Evolutionary conservation across 1,284 basidiomycete species (phyloP).

Genomic region (Salmacisia buchloeana): DNA sequence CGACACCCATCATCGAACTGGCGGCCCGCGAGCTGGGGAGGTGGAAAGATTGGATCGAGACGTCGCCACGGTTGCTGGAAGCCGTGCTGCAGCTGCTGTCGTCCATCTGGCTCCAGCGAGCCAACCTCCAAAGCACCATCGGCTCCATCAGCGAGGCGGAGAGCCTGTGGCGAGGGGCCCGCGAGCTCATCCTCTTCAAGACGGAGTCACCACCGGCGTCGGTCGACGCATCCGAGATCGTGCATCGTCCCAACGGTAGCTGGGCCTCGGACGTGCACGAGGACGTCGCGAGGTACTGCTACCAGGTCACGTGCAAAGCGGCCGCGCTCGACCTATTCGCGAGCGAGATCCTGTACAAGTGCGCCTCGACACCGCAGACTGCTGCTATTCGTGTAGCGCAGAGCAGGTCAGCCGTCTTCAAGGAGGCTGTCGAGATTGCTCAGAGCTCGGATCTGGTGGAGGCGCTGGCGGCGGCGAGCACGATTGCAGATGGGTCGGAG

Average conservation of each 20-base stretch:
- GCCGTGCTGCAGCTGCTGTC: slow-evolving; percentile 1
- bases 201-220: not conserved
- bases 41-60: not conserved
- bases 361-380: not conserved
- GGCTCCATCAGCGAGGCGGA: not conserved
- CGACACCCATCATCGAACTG: not conserved
- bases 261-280: not conserved
- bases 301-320: slow-evolving; percentile 1
- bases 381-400: not conserved
- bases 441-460: not conserved
- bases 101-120: not conserved
- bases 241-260: not conserved
- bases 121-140: not conserved
- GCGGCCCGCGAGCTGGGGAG: not conserved
- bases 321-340: slow-evolving; percentile 1
- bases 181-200: not conserved
- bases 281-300: not conserved
- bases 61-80: not conserved
- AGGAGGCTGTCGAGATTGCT: not conserved
- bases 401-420: not conserved
- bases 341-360: slow-evolving; percentile 4
- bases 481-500: not conserved
- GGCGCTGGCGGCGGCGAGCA: not conserved
- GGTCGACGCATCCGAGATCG: not conserved
- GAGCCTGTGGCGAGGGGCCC: not conserved